Percentiles rank a stretch among this genome's conserved stretches.
These are phyloP conservation scores for Globisporangium spinosum DNA, from an alignment of 352 stramenopile genomes.

Conservation along the genomic window DNA sequence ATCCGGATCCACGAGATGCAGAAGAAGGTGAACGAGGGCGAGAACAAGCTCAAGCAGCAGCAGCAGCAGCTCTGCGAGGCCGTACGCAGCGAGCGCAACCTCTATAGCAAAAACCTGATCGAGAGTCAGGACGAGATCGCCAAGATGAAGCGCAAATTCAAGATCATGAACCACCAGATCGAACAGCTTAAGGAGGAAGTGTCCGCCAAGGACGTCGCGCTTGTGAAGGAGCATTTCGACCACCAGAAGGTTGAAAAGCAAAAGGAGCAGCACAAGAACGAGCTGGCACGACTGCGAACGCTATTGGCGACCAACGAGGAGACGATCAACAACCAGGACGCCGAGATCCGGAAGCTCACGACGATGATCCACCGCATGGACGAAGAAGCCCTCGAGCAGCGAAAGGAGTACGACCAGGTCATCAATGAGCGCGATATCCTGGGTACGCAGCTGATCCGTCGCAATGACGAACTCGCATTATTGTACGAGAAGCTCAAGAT, in stretches of 20 bases:
- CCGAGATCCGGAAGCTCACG: conserved; percentile 91
- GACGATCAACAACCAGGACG: conserved; percentile 93
- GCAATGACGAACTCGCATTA: conserved; percentile 95
- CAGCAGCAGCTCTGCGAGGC: conserved; percentile 95
- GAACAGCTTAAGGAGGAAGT: conserved; percentile 97
- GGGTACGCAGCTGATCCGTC: conserved; percentile 94
- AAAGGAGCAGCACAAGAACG: conserved; percentile 92
- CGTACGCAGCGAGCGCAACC: conserved; percentile 92
- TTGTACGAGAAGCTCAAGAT: conserved; percentile 98
- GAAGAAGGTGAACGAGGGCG: conserved; percentile 87
- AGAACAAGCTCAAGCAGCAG: conserved; percentile 95
- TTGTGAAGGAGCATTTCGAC: conserved; percentile 96
- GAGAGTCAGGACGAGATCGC: conserved; percentile 95
- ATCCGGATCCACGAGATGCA: conserved; percentile 87
- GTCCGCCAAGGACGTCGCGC: conserved; percentile 90
- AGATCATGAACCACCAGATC: conserved; percentile 95
- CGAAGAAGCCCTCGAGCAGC: conserved; percentile 90
- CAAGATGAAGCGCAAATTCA: conserved; percentile 96
- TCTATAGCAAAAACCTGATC: conserved; percentile 95
- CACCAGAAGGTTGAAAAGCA: conserved; percentile 94
- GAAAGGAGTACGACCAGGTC: conserved; percentile 95
- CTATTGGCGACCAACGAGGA: conserved; percentile 89
- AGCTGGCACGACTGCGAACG: conserved; percentile 88
- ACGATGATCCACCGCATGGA: conserved; percentile 93
- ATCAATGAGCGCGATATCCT: conserved; percentile 97